phyloP scores from a whole-genome alignment of 768 basidiomycete genomes.

The Amanita inopinata region DNA sequence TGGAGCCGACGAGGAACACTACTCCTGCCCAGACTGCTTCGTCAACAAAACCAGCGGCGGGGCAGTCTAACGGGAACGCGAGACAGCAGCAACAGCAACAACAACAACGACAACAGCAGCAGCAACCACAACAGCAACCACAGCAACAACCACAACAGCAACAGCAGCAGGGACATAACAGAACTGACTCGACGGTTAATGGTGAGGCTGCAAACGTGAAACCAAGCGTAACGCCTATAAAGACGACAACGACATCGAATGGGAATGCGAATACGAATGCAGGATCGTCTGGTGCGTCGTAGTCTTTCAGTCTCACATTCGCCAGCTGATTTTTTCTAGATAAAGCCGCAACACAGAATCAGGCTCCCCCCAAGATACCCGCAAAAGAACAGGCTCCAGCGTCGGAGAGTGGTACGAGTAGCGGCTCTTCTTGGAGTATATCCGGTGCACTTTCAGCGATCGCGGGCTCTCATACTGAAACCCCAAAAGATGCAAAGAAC shows the following conservation, averaged over 20 bases:
- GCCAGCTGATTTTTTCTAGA: neutral
- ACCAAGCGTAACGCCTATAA: too few species aligned
- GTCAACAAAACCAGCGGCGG: too few species aligned
- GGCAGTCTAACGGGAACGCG: too few species aligned
- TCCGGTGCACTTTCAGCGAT: neutral
- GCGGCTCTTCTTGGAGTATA: neutral
- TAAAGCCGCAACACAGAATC: too few species aligned
- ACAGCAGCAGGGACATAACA: too few species aligned
- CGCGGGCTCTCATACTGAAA: neutral
- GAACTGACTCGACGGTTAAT: too few species aligned
- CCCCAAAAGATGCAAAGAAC: neutral
- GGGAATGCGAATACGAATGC: neutral
- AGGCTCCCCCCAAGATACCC: neutral
- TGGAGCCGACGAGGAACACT: neutral
- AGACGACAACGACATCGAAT: neutral
- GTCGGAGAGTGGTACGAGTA: neutral
- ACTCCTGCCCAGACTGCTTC: too few species aligned
- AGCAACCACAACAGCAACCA: too few species aligned
- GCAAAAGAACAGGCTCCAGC: neutral
- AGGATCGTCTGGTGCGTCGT: conserved; percentile 2
- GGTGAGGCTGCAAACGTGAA: too few species aligned
- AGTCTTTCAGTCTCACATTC: neutral
- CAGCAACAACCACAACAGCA: too few species aligned
- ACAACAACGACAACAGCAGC: too few species aligned
- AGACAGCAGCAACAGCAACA: neutral